phyloP scores from a whole-genome alignment of 768 basidiomycete species.

The Lactarius quietus region DNA sequence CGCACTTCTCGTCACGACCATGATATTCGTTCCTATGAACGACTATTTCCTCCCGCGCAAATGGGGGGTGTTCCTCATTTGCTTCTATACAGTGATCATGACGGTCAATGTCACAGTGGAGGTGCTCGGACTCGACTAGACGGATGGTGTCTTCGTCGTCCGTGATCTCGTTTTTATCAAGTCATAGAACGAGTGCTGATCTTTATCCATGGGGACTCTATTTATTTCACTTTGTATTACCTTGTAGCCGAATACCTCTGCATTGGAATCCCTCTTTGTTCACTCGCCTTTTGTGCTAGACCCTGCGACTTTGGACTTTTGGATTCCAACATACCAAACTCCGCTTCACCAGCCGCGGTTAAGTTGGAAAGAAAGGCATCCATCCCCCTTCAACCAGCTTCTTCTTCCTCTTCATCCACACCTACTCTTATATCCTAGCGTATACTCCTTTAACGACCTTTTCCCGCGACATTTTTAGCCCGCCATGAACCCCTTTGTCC shows the following conservation, averaged over 20 bases:
- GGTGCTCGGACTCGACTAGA: constrained; percentile 34
- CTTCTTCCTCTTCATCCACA: constrained; percentile 7
- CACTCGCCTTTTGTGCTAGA: background rate
- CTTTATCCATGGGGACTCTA: background rate
- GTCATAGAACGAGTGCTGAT: constrained; percentile 1
- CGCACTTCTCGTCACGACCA: constrained; percentile 63
- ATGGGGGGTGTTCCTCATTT: constrained; percentile 81
- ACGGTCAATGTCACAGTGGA: constrained; percentile 76
- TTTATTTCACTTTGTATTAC: constrained; percentile 6
- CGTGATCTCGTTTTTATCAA: background rate
- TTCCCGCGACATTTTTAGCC: constrained; percentile 15
- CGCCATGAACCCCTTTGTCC: constrained; percentile 38
- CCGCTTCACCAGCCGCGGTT: constrained; percentile 24
- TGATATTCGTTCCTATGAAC: constrained; percentile 83
- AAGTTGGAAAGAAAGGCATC: constrained; percentile 4
- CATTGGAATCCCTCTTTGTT: background rate
- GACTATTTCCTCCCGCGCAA: constrained; percentile 71
- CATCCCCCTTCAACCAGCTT: constrained; percentile 12
- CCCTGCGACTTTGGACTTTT: background rate
- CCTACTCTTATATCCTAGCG: constrained; percentile 10
- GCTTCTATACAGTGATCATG: constrained; percentile 75
- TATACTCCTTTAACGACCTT: constrained; percentile 11
- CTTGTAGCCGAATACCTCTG: constrained; percentile 10
- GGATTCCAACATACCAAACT: constrained; percentile 24
- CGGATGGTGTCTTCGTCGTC: constrained; percentile 9